Evolutionary conservation across 768 basidiomycete genomes (phyloP).

Genomic region (Macrolepiota dolichaula): DNA sequence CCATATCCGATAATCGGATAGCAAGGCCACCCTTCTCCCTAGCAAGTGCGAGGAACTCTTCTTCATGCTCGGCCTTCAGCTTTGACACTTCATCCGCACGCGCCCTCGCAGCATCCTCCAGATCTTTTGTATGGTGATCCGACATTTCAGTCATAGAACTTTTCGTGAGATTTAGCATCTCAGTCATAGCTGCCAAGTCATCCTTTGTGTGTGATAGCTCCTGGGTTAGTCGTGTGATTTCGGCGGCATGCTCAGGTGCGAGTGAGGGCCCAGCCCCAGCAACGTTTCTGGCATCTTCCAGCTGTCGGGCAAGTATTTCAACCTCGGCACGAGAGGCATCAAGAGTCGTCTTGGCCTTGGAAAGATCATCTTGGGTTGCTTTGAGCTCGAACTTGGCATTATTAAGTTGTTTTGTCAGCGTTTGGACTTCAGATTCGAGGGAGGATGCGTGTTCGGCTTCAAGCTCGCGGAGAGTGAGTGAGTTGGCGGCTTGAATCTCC

Average conservation of each 20-base stretch:
- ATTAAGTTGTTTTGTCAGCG: conserved; percentile 60
- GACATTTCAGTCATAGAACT: conserved; percentile 69
- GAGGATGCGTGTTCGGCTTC: conserved; percentile 60
- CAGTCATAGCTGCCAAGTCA: conserved; percentile 62
- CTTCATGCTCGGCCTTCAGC: conserved; percentile 55
- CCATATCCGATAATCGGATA: conserved; percentile 65
- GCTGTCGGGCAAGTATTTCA: conserved; percentile 54
- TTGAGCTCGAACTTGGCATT: conserved; percentile 69
- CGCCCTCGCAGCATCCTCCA: conserved; percentile 70
- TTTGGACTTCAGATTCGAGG: conserved; percentile 53
- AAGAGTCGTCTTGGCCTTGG: conserved; percentile 65
- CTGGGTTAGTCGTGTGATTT: conserved; percentile 51
- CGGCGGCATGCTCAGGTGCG: conserved; percentile 47
- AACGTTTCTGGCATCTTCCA: conserved; percentile 57
- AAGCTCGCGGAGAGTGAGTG: conserved; percentile 55
- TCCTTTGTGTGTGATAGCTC: conserved; percentile 65
- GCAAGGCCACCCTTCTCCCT: conserved; percentile 62
- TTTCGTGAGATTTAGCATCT: conserved; percentile 66
- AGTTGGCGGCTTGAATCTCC: conserved; percentile 64
- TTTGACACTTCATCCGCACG: conserved; percentile 71
- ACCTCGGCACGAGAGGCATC: conserved; percentile 52
- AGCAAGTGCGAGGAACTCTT: conserved; percentile 53
- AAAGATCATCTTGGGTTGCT: conserved; percentile 81
- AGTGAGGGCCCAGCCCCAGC: conserved; percentile 34
- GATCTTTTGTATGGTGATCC: conserved; percentile 62